Percentiles rank a stretch among this genome's conserved stretches.
Conservation (phyloP, 2,329 filamentous ascomycete genomes). For the Trichoderma sp. region DNA sequence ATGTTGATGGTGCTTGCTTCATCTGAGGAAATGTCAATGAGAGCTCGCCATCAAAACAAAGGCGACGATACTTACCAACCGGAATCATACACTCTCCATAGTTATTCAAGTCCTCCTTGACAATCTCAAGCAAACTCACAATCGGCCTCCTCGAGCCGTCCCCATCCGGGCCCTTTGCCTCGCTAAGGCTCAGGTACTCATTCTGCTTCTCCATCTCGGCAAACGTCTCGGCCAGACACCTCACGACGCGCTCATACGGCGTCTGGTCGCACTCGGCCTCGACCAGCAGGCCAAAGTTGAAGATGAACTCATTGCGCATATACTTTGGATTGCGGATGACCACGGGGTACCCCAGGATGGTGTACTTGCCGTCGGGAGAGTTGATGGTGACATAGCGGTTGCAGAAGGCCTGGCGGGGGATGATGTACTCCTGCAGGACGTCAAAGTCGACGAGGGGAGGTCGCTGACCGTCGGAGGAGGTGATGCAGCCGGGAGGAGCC, state of each 20-base stretch:
- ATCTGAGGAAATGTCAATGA: conserved; percentile 54
- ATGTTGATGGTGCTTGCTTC: conserved; percentile 94
- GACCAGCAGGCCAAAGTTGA: conserved; percentile 91
- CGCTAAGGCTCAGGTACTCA: conserved; percentile 73
- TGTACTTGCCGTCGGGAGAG: conserved; percentile 69
- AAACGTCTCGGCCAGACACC: conserved; percentile 83
- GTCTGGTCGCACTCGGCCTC: conserved; percentile 68
- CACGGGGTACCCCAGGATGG: conserved; percentile 85
- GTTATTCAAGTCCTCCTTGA: conserved; percentile 88
- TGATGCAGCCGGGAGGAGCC: conserved; percentile 65
- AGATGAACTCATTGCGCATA: conserved; percentile 94
- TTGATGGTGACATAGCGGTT: conserved; percentile 85
- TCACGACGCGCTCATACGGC: conserved; percentile 82
- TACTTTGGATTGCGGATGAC: conserved; percentile 84
- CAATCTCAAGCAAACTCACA: conserved; percentile 79
- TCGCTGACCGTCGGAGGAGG: conserved; percentile 45
- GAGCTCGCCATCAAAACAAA: neutral
- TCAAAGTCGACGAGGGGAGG: conserved; percentile 80
- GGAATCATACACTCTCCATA: conserved; percentile 99
- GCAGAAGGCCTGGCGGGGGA: conserved; percentile 92
- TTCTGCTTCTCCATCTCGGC: conserved; percentile 90
- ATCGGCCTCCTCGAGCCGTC: conserved; percentile 66
- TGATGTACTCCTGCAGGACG: conserved; percentile 87
- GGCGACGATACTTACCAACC: conserved; percentile 67
- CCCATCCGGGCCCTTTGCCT: conserved; percentile 43